These are phyloP conservation scores for Obelidium mucronatum DNA, from an alignment of 192 early-diverging fungal species.

Conservation along the genomic window DNA sequence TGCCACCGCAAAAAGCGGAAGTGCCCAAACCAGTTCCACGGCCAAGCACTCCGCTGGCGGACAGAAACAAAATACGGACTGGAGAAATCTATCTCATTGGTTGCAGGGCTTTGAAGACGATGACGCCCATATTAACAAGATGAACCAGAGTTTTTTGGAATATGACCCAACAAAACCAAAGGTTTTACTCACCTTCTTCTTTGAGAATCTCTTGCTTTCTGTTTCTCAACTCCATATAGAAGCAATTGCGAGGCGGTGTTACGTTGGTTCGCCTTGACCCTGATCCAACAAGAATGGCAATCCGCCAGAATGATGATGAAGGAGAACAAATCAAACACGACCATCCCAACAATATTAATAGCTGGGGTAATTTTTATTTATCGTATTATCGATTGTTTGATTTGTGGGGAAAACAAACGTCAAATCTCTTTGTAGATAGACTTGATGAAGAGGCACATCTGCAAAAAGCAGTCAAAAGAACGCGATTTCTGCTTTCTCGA, in stretches of 20 bases:
- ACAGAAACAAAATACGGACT: constrained; percentile 13
- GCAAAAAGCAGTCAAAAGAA: constrained; percentile 18
- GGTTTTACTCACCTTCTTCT: background rate
- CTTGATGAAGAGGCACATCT: constrained; percentile 12
- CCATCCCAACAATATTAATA: too few species aligned
- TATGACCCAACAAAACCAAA: background rate
- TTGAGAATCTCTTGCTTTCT: too few species aligned
- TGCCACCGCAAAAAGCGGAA: background rate
- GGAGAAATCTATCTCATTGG: constrained; percentile 23
- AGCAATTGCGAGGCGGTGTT: background rate
- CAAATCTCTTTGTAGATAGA: too few species aligned
- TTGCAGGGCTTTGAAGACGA: constrained; percentile 34
- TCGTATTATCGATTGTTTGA: too few species aligned
- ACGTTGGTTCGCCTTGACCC: constrained; percentile 1
- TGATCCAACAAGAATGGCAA: background rate
- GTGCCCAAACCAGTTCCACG: background rate
- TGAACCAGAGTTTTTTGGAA: constrained; percentile 9
- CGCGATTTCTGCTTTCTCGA: constrained; percentile 22
- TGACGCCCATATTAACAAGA: background rate
- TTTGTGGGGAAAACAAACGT: too few species aligned
- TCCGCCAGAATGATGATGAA: too few species aligned
- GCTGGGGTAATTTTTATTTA: too few species aligned
- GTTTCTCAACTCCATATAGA: too few species aligned
- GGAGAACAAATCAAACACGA: background rate
- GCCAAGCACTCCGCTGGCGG: background rate